Base-by-base conservation (phyloP, 2,329 filamentous ascomycete species). In the Botrytis pseudocinerea region DNA sequence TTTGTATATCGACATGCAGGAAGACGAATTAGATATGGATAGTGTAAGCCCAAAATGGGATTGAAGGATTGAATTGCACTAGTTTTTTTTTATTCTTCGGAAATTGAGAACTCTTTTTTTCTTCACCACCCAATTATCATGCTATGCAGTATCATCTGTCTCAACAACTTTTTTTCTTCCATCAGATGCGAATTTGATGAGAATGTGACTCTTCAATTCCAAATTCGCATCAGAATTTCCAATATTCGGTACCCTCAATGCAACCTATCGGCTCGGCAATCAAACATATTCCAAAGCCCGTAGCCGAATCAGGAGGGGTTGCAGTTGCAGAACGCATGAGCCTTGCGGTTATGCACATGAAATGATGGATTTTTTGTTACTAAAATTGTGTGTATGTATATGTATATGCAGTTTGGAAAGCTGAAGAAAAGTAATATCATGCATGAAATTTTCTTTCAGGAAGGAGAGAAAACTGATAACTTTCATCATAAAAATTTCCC, bases 291-390 rank as follows among this genome's bases (percentile, higher is more conserved):
- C 35, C 20, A 61, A 61, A 25, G 59, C 32, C 59, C 59, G 59
- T 61, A 61, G 16, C 59, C 59, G 60, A 40, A 62, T 6, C 60
- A 62, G 60, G 60, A 62, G 35, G 60, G 35, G 38, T 38, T 62
- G 38, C 35, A 40, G 40, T n/a, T 62, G 25, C 35, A 42, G 35
- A 62, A 62, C 38, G 60, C 35, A 62, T 62, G 35, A 40, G 60
- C 38, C 60, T 62, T 62, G 60, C 22, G 38, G 60, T 42, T 62
- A 62, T 42, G 35, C 35, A 38, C 35, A 62, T 62, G 60, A 42
- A 38, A 38, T 62, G 60, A 25, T 62, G 60, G 35, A 18, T 25
- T 28, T 62, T 62, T 40, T 42, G 25, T 42, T n/a, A n/a, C 7
- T 42, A 38, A 16, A 42, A n/a, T 5, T 62, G 60, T 42, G 38